These are phyloP conservation scores for Geotrichum cucujoidarum DNA, from an alignment of 1,139 yeast genomes.

Conservation along the genomic window DNA sequence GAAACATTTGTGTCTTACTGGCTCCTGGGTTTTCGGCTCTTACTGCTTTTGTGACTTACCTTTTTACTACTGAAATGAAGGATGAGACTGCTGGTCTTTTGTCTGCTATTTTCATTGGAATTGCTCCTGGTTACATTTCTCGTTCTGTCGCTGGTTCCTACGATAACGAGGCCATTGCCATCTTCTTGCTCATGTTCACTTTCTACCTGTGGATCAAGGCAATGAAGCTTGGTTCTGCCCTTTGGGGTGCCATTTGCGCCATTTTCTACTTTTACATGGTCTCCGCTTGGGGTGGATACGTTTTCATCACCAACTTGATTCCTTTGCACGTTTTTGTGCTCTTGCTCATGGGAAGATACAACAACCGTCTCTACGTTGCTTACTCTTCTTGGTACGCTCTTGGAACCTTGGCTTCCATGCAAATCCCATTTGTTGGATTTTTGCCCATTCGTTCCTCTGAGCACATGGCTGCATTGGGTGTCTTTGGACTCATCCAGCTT, in stretches of 20 bases:
- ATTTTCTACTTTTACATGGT: conserved; percentile 96
- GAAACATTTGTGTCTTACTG: conserved; percentile 90
- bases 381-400: conserved; percentile 95
- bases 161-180: conserved; percentile 98
- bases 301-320: conserved; percentile 93
- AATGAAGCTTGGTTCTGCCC: conserved; percentile 81
- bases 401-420: conserved; percentile 97
- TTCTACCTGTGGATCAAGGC: conserved; percentile 96
- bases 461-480: conserved; percentile 98
- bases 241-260: conserved; percentile 81
- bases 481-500: conserved; percentile 89
- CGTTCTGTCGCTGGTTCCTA: conserved; percentile 98
- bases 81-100: conserved; percentile 84
- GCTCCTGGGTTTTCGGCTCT: conserved; percentile 96
- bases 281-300: conserved; percentile 99
- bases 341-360: conserved; percentile 90
- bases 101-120: conserved; percentile 93
- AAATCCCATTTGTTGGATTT: conserved; percentile 97
- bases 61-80: conserved; percentile 85
- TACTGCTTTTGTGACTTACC: conserved; percentile 89
- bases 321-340: conserved; percentile 93
- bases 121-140: conserved; percentile 97
- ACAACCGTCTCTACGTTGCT: conserved; percentile 75
- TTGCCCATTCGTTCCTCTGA: conserved; percentile 95
- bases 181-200: conserved; percentile 90